phyloP scores from a whole-genome alignment of 2,329 filamentous ascomycete genomes.

The Stachybotrys chlorohalonatus region DNA sequence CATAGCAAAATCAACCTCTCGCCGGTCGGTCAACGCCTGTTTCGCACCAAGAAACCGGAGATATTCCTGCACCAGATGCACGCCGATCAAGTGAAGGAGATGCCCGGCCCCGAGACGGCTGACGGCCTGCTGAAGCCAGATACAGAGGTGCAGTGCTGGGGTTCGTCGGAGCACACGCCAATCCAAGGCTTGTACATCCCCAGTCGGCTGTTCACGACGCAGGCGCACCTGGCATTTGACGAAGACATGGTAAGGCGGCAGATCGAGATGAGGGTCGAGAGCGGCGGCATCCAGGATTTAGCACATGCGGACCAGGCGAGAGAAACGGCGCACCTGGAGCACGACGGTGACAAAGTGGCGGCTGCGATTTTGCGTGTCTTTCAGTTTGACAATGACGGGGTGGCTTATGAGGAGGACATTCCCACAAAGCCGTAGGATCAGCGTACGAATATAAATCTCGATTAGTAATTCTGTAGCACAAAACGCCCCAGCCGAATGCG shows the following conservation, averaged over 20 bases:
- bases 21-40: conserved; percentile 56
- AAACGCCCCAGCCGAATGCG: too few species aligned
- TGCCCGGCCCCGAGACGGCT: conserved; percentile 43
- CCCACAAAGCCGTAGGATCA: too few species aligned
- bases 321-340: conserved; percentile 49
- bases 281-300: conserved; percentile 53
- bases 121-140: conserved; percentile 25
- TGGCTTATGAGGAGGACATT: conserved; percentile 5
- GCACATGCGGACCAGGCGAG: conserved; percentile 54
- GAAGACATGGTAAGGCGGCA: conserved; percentile 58
- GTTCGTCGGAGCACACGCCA: conserved; percentile 52
- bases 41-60: conserved; percentile 40
- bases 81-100: conserved; percentile 57
- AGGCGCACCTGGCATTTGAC: conserved; percentile 73
- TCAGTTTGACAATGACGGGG: conserved; percentile 35
- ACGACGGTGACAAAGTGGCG: conserved; percentile 62
- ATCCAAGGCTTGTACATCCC: conserved; percentile 68
- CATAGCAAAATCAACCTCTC: conserved; percentile 58
- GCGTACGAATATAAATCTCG: too few species aligned
- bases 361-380: conserved; percentile 56
- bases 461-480: too few species aligned
- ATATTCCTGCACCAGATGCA: conserved; percentile 73
- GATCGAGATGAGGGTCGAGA: conserved; percentile 48
- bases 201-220: conserved; percentile 58
- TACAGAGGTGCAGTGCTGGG: conserved; percentile 46